Evolutionary conservation across 768 basidiomycete genomes (phyloP), one percentile per base, ranked within the genome.

Genomic region (Russula foetens): DNA sequence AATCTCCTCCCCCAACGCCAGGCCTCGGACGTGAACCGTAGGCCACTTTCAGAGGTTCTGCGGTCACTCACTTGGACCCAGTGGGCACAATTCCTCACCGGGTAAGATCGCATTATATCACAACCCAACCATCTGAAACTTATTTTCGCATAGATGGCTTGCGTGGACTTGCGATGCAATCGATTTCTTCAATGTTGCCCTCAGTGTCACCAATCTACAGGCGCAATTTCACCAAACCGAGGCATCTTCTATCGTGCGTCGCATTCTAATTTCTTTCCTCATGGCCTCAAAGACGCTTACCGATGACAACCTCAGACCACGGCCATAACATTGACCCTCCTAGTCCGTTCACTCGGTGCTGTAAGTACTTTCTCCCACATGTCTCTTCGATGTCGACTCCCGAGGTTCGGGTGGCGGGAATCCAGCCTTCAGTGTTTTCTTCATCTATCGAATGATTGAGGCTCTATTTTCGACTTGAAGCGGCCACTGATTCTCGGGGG

Each of bases 91-190:
- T 84, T 84, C 68, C 78, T 75, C 63, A 75, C 77, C 24, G 84
- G 84, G 81, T 83, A 66, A n/a, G 31, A 7, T 0, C 39, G 35
- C 8, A 8, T 31, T 1, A 24, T 39, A 45, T 35, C 29, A 12
- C 26, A 19, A 23, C 41, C 21, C 26, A 29, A 28, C 50, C 38
- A 23, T 28, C 38, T 15, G 9, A 29, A 35, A 26, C 47, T 64
- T 38, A 63, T 21, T 2, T 15, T 46, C 53, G 26, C 0, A 21
- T 64, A 87, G 85, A 43, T 92, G 86, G 86, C 75, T 93, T 14
- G 89, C 90, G 0, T 94, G 92, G 92, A 88, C 85, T 2, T 85
- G 83, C 71, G 91, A 92, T 68, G 89, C 90, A 0, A 82, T 90
- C 69, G 92, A 93, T 70, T 93, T 90, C 73, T 94, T 93, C 75